Evolutionary conservation across 306 rosid species (phyloP).

Genomic region (Malus sieversii): DNA sequence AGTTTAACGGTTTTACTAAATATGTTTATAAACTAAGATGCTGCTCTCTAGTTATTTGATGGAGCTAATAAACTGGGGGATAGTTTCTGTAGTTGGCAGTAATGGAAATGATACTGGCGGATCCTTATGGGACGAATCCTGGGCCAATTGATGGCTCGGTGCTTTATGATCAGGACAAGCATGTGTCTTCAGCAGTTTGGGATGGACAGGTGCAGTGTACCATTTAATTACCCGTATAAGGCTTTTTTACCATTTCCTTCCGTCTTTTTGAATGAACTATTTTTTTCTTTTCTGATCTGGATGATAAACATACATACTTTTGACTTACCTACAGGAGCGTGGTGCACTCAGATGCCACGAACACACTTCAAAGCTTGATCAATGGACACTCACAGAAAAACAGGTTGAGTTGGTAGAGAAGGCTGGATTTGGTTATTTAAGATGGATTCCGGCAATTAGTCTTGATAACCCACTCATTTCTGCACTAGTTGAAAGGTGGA

Average conservation of each 20-base stretch:
- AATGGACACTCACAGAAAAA: constrained; percentile 68
- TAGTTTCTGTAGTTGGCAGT: constrained; percentile 20
- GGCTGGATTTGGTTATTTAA: constrained; percentile 87
- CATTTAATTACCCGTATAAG: not conserved
- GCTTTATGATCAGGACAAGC: constrained; percentile 97
- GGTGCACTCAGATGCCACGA: constrained; percentile 99
- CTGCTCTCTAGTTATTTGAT: constrained; percentile 5
- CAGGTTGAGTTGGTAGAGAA: constrained; percentile 77
- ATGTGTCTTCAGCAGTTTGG: constrained; percentile 95
- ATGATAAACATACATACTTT: not conserved
- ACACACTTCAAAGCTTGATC: constrained; percentile 96
- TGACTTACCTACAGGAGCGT: constrained; percentile 62
- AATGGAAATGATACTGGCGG: constrained; percentile 61
- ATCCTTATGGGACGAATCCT: constrained; percentile 78
- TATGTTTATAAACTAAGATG: not conserved
- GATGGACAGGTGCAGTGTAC: constrained; percentile 83
- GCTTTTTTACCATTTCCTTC: not conserved
- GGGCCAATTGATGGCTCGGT: constrained; percentile 88
- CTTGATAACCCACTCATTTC: constrained; percentile 96
- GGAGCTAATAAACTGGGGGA: constrained; percentile 11
- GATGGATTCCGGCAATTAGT: constrained; percentile 94
- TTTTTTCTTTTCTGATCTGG: not conserved
- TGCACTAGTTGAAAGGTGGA: constrained; percentile 96
- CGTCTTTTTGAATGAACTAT: not conserved
- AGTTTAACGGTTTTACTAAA: not conserved